These are phyloP conservation scores for Picea glauca DNA, from an alignment of 75 land plant species.

Conservation along the genomic window DNA sequence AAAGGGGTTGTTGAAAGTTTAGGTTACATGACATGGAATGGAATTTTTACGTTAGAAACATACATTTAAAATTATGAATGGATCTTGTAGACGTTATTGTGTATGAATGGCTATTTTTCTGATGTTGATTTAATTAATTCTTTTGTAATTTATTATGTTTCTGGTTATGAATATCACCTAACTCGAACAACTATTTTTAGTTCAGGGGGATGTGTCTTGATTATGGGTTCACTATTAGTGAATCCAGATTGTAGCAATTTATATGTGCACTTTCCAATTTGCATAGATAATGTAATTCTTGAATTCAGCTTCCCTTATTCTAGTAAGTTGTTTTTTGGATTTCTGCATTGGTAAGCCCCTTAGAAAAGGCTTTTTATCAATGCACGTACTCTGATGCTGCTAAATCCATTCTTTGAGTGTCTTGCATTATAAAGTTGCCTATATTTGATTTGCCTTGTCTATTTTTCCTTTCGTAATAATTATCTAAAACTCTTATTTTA, in stretches of 20 bases:
- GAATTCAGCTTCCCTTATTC: neutral
- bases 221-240: neutral
- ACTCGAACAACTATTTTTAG: neutral
- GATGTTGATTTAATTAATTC: neutral
- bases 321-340: neutral
- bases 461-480: neutral
- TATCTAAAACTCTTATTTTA: neutral
- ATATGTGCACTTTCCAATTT: neutral
- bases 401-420: neutral
- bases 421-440: neutral
- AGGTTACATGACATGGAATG: neutral
- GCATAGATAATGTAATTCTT: neutral
- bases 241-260: neutral
- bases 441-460: neutral
- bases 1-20: neutral
- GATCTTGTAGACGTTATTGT: neutral
- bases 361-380: neutral
- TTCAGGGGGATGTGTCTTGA: neutral
- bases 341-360: neutral
- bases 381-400: neutral
- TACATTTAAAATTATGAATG: neutral
- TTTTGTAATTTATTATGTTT: neutral
- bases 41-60: neutral
- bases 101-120: neutral
- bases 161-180: neutral